These are phyloP conservation scores for Saccharum officinarum DNA, from an alignment of 176 grass and related monocot species.

Conservation along the genomic window DNA sequence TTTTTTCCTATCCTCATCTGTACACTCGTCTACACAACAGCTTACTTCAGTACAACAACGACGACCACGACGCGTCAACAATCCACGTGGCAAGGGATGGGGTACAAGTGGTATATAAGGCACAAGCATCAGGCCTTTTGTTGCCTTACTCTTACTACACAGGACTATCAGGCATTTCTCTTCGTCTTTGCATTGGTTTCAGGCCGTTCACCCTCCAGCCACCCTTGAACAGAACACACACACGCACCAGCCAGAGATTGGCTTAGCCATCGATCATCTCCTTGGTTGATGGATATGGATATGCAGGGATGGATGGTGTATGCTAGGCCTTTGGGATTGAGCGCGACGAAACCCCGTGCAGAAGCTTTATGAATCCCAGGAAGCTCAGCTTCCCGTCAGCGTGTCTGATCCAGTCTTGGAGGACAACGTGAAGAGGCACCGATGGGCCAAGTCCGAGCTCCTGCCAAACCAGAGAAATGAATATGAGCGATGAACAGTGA, in stretches of 20 bases:
- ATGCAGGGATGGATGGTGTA: background rate
- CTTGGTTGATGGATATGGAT: conserved; percentile 38
- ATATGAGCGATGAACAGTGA: background rate
- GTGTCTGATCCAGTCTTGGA: conserved; percentile 98
- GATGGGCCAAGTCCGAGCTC: conserved; percentile 95
- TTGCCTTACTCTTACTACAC: conserved; percentile 29
- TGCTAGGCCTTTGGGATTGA: conserved; percentile 67
- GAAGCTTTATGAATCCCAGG: conserved; percentile 95
- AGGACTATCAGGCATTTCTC: conserved; percentile 6
- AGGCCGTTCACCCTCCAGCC: conserved; percentile 11
- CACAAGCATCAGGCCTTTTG: conserved; percentile 13
- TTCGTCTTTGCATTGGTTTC: background rate
- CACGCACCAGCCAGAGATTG: conserved; percentile 35
- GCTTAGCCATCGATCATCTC: conserved; percentile 43
- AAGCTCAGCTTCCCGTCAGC: conserved; percentile 93
- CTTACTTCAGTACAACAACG: conserved; percentile 43
- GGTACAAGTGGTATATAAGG: conserved; percentile 17
- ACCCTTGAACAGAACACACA: conserved; percentile 21
- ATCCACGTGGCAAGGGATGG: conserved; percentile 28
- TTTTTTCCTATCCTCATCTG: conserved; percentile 63
- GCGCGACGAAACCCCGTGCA: conserved; percentile 86
- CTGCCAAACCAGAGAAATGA: conserved; percentile 36
- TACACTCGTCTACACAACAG: conserved; percentile 62
- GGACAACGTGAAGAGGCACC: conserved; percentile 91
- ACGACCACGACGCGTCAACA: conserved; percentile 1